Base-by-base conservation (phyloP, 306 rosid species). In the Hylodesmum podocarpum region DNA sequence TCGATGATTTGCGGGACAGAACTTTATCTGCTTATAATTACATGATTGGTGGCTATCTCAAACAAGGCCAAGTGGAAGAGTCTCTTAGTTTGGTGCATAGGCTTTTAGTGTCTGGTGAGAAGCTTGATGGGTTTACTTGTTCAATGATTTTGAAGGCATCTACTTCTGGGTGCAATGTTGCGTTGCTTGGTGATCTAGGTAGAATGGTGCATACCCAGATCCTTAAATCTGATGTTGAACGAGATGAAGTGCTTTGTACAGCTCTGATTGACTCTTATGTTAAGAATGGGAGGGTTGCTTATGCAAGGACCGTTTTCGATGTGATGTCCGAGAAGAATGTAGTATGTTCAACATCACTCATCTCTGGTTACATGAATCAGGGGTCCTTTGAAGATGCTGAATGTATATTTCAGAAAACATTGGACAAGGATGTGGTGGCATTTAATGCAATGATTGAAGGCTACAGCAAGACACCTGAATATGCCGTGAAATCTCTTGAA, bases 361-460 rank as follows among this genome's bases (percentile, higher is more conserved):
- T 95, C 71, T 89, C 97, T 3, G 98, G 97, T 63, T 95, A 92
- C 84, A 95, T 92, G 97, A 90, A 85, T 84, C 88, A 77, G 74
- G 89, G 90, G 10, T 78, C 25, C 18, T 77, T 88, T 29, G 54
- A 71, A 43, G 93, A 92, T 25, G 97, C 96, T n/a, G 95, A 89
- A 79, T 85, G 74, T 43, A 80, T 95, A 66, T 95, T 92, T 40
- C 55, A 44, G 59, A 86, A 82, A 71, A 83, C 98, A 1, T 78
- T 80, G 75, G 83, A 76, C 39, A 92, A 87, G 86, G 98, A 92
- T 75, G 54, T 88, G 8, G 98, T 95, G 46, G 93, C 85, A 11
- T 95, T 89, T 79, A 92, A 95, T 87, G 96, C 97, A 14, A 95
- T 92, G 97, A 87, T 95, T 61, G 98, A 95, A 83, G 98, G 97